Evolutionary conservation across 2,329 filamentous ascomycete species (phyloP), one percentile per base, ranked within the genome.

Genomic region (Ophiostoma tasmaniense): DNA sequence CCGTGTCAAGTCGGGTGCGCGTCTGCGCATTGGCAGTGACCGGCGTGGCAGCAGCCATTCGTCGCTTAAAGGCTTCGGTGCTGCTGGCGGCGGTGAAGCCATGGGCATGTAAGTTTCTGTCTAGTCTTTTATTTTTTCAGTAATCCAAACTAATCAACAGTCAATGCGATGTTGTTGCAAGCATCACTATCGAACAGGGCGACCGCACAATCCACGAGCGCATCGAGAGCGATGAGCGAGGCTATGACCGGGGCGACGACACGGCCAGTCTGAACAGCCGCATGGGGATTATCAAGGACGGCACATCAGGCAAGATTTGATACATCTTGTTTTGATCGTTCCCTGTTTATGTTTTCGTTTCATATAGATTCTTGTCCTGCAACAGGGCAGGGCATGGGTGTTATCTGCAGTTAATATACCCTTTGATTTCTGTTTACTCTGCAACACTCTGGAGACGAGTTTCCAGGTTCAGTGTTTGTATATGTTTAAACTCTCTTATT

Each of bases 91-190:
- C 11, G 68, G 66, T 14, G 70, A 69, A 59, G 66, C 65, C 11
- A 69, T 69, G 71, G 70, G 68, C 4, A 70, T 70, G 70, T 69
- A 62, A 62, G 70, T 71, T 8, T 8, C 8, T 14, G 1, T 20
- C 20, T 7, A 14, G 11, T 42, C 33, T 25, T 13, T 39, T 5
- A 30, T 64, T 11, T 64, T n/a, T 33, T 59, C 8, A 11, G 11
- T 1, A 6, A 28, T 42, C 39, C 5, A 37, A 17, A 59, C 55
- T 70, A 61, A 66, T 35, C 17, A 64, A n/a, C 72, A 76, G 55
- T 20, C 80, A 81, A 72, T 79, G 81, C 74, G 79, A 82, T 70
- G 80, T 79, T 1, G 77, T 81, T 0, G 82, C 80, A 7, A 78
- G 74, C 2, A 78, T 82, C 0, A 77, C 79, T 3, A 77, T 82